Conservation (phyloP, 2,329 filamentous ascomycete genomes). For the Emergomyces orientalis region DNA sequence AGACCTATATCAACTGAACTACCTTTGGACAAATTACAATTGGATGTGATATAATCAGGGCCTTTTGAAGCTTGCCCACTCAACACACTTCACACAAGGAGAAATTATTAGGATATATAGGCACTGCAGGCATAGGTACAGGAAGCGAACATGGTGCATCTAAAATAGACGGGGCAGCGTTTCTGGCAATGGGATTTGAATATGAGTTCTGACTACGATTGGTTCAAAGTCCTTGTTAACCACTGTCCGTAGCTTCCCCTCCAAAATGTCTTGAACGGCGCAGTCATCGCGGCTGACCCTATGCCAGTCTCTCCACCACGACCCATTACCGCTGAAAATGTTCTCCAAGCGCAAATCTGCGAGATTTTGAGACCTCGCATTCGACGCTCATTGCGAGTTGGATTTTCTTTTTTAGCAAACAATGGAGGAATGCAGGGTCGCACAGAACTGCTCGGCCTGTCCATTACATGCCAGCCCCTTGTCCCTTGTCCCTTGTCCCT, state of each 20-base stretch:
- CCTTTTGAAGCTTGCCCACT: conserved; percentile 3
- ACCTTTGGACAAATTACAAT: neutral
- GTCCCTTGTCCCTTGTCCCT: too few species aligned
- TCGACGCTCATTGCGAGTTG: neutral
- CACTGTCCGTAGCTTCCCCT: neutral
- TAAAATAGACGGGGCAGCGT: too few species aligned
- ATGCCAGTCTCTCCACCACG: conserved; percentile 4
- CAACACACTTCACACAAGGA: neutral
- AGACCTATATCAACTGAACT: too few species aligned
- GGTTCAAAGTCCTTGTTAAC: neutral
- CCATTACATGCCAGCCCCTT: too few species aligned
- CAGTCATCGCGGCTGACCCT: neutral
- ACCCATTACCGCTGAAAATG: conserved; percentile 1
- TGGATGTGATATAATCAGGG: neutral
- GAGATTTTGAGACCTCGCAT: conserved; percentile 3
- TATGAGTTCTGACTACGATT: too few species aligned
- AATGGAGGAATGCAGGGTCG: conserved; percentile 4
- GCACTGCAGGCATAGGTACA: neutral
- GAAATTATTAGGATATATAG: conserved; percentile 1
- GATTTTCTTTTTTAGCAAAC: conserved; percentile 1
- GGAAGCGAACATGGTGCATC: too few species aligned
- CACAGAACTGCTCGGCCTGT: too few species aligned
- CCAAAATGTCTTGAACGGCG: conserved; percentile 2
- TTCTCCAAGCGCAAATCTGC: conserved; percentile 2
- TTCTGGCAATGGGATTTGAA: too few species aligned